phyloP scores from a whole-genome alignment of 2,329 filamentous ascomycete genomes.

The Sporothrix pallida region DNA sequence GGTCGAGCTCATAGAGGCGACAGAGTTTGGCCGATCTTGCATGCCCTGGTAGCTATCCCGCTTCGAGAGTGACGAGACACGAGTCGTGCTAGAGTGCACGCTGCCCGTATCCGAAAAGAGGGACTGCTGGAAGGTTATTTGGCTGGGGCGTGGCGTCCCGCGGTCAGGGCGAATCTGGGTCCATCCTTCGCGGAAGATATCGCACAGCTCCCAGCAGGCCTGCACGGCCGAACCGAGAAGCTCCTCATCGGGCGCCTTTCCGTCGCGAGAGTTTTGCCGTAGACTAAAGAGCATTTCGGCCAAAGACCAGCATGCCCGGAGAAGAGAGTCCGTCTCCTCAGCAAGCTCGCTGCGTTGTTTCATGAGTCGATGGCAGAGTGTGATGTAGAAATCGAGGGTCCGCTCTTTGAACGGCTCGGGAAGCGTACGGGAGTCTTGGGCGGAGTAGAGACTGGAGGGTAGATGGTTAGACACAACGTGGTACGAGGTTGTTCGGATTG shows the following conservation, averaged over 20 bases:
- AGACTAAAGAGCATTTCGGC: conserved; percentile 94
- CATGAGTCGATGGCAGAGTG: conserved; percentile 93
- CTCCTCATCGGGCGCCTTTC: conserved; percentile 77
- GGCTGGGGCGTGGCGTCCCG: conserved; percentile 81
- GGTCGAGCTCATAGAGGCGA: conserved; percentile 31
- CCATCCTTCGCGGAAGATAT: conserved; percentile 92
- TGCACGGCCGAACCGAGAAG: conserved; percentile 86
- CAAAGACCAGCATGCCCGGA: conserved; percentile 86
- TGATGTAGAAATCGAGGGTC: conserved; percentile 93
- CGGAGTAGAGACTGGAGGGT: conserved; percentile 74
- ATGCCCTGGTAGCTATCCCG: conserved; percentile 59
- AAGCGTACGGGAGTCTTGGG: conserved; percentile 77
- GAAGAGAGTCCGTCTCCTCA: conserved; percentile 81
- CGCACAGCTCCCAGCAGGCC: conserved; percentile 92
- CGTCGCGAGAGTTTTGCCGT: conserved; percentile 78
- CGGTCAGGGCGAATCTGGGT: conserved; percentile 85
- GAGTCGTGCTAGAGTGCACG: conserved; percentile 40
- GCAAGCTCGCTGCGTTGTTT: conserved; percentile 82
- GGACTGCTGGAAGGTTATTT: conserved; percentile 71
- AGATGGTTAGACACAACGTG: not conserved
- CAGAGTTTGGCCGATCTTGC: conserved; percentile 44
- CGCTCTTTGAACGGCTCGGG: conserved; percentile 87
- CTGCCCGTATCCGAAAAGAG: conserved; percentile 50
- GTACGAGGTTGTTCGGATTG: too few species aligned
- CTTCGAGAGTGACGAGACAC: conserved; percentile 58